Evolutionary conservation across 495 filamentous ascomycete genomes (phyloP), one percentile per base, ranked within the genome.

Genomic region (Daldinia grandis): DNA sequence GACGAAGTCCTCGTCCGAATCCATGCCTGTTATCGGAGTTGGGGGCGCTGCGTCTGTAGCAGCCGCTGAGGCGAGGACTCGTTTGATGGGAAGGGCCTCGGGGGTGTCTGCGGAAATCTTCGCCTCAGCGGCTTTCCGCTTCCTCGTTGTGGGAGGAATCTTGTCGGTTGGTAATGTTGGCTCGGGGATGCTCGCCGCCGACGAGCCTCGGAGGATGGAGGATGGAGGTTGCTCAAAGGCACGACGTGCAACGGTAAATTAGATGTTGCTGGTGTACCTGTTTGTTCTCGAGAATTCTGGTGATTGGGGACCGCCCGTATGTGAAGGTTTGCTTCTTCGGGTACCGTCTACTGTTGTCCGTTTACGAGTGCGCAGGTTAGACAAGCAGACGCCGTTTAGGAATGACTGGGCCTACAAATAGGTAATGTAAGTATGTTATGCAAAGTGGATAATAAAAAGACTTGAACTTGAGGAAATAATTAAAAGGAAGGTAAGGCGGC

Each of bases 1-100:
- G 86, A 97, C 92, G 77, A 95, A 94, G 69, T 98, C 95, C 77
- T 98, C 95, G 70, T 98, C 95, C 12, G 95, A 97, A 76, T 97
- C 95, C 95, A 98, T 98, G 17, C 83, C 89, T 72, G 88, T 92
- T 57, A 85, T 81, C 28, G 90, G 90, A n/a, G 89, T 88, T 21
- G 86, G 83, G 17, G 88, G 86, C 51, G 84, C 83, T 54, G 80
- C 78, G 62, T 81, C 73, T 65, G 79, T 77, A 58, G 79, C 74
- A 76, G 80, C 80, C 71, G 81, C 78, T 80, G 82, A 80, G 79
- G 82, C 78, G 78, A 82, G 71, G 69, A 89, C 81, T 79, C 81
- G 84, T 74, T 84, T 86, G 75, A 84, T 83, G 17, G 83, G 80
- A 64, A 80, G 74, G 63, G 62, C 51, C 53, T 79, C 74, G 76